Conservation (phyloP, 2,329 filamentous ascomycete species). For the Bipolaris zeicola region DNA sequence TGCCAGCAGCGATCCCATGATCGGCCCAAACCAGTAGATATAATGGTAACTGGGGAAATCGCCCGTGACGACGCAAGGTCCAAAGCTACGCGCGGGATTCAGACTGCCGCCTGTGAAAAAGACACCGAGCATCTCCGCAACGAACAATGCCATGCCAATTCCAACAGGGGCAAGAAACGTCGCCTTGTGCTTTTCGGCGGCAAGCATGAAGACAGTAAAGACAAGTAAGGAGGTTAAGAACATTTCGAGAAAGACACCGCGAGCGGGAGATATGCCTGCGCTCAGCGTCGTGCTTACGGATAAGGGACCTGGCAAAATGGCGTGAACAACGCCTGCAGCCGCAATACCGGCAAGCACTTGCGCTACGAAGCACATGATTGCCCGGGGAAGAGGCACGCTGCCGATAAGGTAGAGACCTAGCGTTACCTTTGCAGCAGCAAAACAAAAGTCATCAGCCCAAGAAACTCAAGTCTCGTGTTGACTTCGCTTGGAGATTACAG, state of each 20-base stretch:
- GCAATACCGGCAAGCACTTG: conserved; percentile 48
- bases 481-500: background rate
- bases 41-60: conserved; percentile 50
- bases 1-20: conserved; percentile 46
- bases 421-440: conserved; percentile 33
- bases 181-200: conserved; percentile 73
- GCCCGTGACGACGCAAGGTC: conserved; percentile 48
- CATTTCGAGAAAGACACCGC: conserved; percentile 50
- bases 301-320: conserved; percentile 44
- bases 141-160: conserved; percentile 73
- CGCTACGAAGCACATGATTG: conserved; percentile 39
- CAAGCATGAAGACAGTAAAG: conserved; percentile 63
- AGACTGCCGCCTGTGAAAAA: conserved; percentile 53
- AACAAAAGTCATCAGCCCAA: background rate
- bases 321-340: conserved; percentile 43
- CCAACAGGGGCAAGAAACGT: conserved; percentile 74
- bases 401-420: conserved; percentile 46
- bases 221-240: conserved; percentile 49
- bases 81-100: conserved; percentile 51
- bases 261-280: conserved; percentile 33
- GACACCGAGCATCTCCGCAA: conserved; percentile 59
- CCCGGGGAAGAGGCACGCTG: conserved; percentile 32
- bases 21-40: conserved; percentile 51
- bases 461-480: background rate
- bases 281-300: conserved; percentile 47